Evolutionary conservation across 495 filamentous ascomycete genomes (phyloP), one percentile per base, ranked within the genome.

Genomic region (Talaromyces stipitatus): DNA sequence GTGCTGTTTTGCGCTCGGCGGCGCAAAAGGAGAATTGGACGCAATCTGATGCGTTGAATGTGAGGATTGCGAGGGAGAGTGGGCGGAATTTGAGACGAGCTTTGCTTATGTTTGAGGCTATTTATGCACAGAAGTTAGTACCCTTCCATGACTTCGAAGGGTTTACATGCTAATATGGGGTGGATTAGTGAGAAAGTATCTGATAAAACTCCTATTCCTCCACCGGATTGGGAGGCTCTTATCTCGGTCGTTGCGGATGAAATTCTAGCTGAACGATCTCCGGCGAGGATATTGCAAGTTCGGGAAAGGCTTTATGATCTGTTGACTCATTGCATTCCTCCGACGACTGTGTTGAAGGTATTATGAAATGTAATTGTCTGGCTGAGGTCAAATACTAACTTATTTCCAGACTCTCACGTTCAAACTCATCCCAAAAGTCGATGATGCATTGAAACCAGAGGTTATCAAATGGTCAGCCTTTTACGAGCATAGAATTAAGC

Each of bases 401-500:
- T 27, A 22, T 24, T 0, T 22, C 16, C 50, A 85, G 80, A 84
- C 90, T 5, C 76, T 98, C 55, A 95, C 94, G 0, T 97, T 95
- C 71, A 92, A 94, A 66, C 82, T 98, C 12, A 86, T 97, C 53
- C 80, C 84, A 0, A 83, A 88, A 63, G 85, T 95, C 29, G 92
- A 96, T 60, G 91, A 96, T 66, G 83, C 78, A 20, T 73, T 98
- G 38, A 97, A 96, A 69, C 81, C 87, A 5, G 91, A 97, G 4
- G 87, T 98, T 4, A 90, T 98, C 63, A 89, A 87, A 68, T 97
- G 92, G 92, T 86, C 89, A 23, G 94, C 94, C 0, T 97, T 97
- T 62, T 98, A 94, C 65, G 95, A 98, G 69, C 94, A 97, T 70
- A 81, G 94, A 59, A 88, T 97, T 67, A 86, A 86, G 60, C 82